Evolutionary conservation across 2,329 filamentous ascomycete species (phyloP).

Genomic region (Didymosphaeria variabile): DNA sequence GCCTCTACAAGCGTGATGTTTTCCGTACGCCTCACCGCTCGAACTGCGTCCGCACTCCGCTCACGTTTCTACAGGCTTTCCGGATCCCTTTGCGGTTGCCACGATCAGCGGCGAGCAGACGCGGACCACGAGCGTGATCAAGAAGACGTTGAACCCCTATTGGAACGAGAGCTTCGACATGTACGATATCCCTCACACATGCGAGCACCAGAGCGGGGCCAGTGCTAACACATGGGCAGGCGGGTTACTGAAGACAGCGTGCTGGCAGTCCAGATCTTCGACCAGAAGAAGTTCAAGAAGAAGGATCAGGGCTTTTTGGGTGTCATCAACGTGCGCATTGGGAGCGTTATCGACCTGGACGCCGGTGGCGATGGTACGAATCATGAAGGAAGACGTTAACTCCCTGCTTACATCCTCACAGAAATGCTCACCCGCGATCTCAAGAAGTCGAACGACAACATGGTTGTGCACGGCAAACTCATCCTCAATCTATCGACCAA

Average conservation of each 20-base stretch:
- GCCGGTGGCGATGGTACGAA: slow-evolving; percentile 86
- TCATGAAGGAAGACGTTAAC: slow-evolving; percentile 9
- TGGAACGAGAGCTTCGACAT: slow-evolving; percentile 99
- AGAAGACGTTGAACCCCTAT: slow-evolving; percentile 98
- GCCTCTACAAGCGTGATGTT: slow-evolving; percentile 98
- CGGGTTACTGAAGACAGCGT: slow-evolving; percentile 94
- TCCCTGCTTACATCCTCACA: slow-evolving; percentile 46
- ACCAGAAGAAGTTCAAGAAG: slow-evolving; percentile 99
- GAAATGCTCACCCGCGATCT: slow-evolving; percentile 98
- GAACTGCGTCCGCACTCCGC: slow-evolving; percentile 23
- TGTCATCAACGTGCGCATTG: slow-evolving; percentile 95
- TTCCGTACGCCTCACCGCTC: slow-evolving; percentile 75
- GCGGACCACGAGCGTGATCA: slow-evolving; percentile 95
- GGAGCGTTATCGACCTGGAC: slow-evolving; percentile 90
- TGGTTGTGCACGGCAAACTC: slow-evolving; percentile 96
- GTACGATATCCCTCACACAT: slow-evolving; percentile 64
- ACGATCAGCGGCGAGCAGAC: slow-evolving; percentile 98
- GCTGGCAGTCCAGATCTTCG: slow-evolving; percentile 96
- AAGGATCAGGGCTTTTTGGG: slow-evolving; percentile 99
- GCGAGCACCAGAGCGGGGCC: slow-evolving; percentile 16
- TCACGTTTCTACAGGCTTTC: slow-evolving; percentile 74
- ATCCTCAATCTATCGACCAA: slow-evolving; percentile 97
- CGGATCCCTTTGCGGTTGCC: slow-evolving; percentile 96
- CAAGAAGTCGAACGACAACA: slow-evolving; percentile 97
- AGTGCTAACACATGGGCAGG: slow-evolving; percentile 61